These are phyloP conservation scores for Myxozyma vanderwaltii DNA, from an alignment of 805 yeast species.

Conservation along the genomic window DNA sequence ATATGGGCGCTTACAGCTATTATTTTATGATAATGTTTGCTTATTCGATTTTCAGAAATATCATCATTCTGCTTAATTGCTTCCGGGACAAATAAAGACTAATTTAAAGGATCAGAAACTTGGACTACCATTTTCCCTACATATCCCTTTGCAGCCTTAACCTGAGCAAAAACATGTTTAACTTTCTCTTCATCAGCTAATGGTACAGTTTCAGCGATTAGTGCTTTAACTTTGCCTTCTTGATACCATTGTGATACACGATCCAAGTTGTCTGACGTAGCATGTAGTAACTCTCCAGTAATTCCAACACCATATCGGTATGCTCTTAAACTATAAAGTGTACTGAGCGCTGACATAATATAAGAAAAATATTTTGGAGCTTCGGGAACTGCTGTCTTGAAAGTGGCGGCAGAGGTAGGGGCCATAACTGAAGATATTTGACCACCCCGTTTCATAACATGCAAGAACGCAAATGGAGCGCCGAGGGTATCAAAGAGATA, in stretches of 20 bases:
- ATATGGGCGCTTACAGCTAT: no score
- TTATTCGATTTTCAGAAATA: no score
- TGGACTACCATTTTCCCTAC: conserved; percentile 34
- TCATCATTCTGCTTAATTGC: no score
- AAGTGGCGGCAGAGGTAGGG: conserved; percentile 10
- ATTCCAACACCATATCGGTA: background rate
- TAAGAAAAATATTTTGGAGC: background rate
- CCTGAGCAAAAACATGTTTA: conserved; percentile 18
- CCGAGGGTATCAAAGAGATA: conserved; percentile 33
- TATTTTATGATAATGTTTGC: no score
- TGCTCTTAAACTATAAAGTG: background rate
- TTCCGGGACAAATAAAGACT: no score
- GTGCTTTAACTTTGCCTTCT: conserved; percentile 31
- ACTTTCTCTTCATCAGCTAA: conserved; percentile 24
- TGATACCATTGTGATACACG: conserved; percentile 16
- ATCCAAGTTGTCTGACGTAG: background rate
- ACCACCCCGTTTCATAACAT: conserved; percentile 30
- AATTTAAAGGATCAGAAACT: background rate
- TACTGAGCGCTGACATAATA: conserved; percentile 3
- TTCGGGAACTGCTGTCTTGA: conserved; percentile 1
- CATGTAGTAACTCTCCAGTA: background rate
- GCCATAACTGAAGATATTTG: conserved; percentile 22
- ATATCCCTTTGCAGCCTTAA: conserved; percentile 21
- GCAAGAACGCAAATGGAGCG: conserved; percentile 15
- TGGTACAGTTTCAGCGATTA: conserved; percentile 22